phyloP scores from a whole-genome alignment of 345 rosid genomes.

The Eucalyptus polyanthemos region DNA sequence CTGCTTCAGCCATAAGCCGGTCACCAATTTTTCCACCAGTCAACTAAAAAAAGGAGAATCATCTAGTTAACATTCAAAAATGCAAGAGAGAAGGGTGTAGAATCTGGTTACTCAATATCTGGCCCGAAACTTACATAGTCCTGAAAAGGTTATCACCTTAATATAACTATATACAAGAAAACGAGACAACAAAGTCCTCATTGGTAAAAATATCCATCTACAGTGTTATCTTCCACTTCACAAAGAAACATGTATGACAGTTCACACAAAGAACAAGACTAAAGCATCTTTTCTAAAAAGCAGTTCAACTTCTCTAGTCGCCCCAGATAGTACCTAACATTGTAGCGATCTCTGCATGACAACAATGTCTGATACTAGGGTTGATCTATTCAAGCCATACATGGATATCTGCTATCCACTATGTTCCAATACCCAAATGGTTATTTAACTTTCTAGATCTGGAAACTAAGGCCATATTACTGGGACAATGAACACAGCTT shows the following conservation, averaged over 20 bases:
- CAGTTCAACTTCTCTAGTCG: neutral
- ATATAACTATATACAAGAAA: neutral
- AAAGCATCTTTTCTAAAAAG: neutral
- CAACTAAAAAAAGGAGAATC: constrained; percentile 21
- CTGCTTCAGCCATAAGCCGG: constrained; percentile 86
- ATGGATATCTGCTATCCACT: neutral
- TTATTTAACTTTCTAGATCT: neutral
- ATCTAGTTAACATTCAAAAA: neutral
- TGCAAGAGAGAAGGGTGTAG: neutral
- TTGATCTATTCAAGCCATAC: neutral
- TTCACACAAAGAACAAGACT: neutral
- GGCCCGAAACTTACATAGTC: neutral
- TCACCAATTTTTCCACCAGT: constrained; percentile 91
- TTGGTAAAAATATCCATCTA: neutral
- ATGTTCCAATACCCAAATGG: neutral
- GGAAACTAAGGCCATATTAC: neutral
- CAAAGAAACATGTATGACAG: neutral
- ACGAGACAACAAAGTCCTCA: neutral
- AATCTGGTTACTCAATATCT: neutral
- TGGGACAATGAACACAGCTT: neutral
- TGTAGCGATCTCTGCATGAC: neutral
- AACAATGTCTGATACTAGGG: neutral
- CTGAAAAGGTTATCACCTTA: neutral
- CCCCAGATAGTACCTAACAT: neutral
- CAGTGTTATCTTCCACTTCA: neutral